Percentiles rank a stretch among this genome's conserved stretches.
Evolutionary conservation across 1,284 basidiomycete genomes (phyloP).

Genomic region (Rhizoctonia solani): DNA sequence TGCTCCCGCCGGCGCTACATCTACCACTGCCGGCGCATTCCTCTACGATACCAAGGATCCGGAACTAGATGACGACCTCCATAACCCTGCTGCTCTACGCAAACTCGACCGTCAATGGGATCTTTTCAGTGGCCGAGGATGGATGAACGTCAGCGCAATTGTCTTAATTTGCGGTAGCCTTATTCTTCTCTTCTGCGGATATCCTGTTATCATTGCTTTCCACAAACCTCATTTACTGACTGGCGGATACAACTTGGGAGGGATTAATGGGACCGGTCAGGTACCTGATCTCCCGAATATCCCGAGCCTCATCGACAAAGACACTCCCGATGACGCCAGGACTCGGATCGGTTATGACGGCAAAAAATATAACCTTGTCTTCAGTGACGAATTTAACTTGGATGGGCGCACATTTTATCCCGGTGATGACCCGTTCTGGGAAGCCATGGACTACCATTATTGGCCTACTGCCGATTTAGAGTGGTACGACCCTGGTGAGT

Average conservation of each 20-base stretch:
- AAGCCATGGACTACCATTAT: conserved; percentile 56
- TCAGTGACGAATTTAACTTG: conserved; percentile 86
- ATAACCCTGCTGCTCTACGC: conserved; percentile 38
- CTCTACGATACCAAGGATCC: conserved; percentile 40
- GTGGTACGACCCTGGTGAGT: conserved; percentile 78
- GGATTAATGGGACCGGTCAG: conserved; percentile 68
- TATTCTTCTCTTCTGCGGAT: conserved; percentile 39
- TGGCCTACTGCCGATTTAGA: conserved; percentile 83
- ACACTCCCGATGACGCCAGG: conserved; percentile 63
- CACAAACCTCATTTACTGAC: conserved; percentile 3
- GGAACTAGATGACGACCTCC: conserved; percentile 39
- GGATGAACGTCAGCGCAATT: conserved; percentile 40
- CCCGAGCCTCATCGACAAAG: conserved; percentile 65
- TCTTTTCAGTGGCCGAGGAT: conserved; percentile 39
- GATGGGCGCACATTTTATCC: conserved; percentile 54
- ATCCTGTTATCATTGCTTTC: conserved; percentile 39
- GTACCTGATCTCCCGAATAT: conserved; percentile 54
- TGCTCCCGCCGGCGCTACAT: conserved; percentile 21
- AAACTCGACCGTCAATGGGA: conserved; percentile 38
- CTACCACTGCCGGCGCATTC: conserved; percentile 33
- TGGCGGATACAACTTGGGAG: conserved; percentile 31
- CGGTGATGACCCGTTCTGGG: conserved; percentile 58
- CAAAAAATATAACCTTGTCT: conserved; percentile 62
- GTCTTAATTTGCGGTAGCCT: conserved; percentile 28
- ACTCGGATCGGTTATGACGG: conserved; percentile 69